phyloP scores from a whole-genome alignment of 257 asterid species.

The Primulina huaijiensis region DNA sequence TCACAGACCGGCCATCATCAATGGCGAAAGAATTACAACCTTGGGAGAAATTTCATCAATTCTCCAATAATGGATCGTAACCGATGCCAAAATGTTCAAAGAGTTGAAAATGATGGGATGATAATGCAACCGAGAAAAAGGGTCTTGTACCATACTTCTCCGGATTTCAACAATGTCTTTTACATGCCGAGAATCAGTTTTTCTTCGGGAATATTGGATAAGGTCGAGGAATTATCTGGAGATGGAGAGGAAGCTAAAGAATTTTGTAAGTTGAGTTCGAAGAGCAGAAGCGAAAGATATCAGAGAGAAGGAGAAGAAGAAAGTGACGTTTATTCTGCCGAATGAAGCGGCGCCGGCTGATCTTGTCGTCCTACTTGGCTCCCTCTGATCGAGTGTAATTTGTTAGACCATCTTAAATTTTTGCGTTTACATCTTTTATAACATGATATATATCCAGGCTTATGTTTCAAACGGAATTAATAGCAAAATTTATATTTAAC shows the following conservation, averaged over 20 bases:
- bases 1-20: background rate
- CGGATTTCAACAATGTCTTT: constrained; percentile 15
- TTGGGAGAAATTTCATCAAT: background rate
- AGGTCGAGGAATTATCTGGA: constrained; percentile 17
- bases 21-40: background rate
- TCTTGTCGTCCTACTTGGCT: constrained; percentile 25
- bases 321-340: constrained; percentile 37
- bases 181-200: constrained; percentile 36
- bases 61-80: background rate
- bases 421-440: no score
- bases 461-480: no score
- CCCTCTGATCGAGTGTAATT: background rate
- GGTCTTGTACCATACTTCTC: constrained; percentile 30
- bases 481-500: no score
- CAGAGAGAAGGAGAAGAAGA: constrained; percentile 21
- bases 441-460: no score
- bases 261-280: background rate
- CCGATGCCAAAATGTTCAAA: background rate
- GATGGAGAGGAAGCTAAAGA: constrained; percentile 14
- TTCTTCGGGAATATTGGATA: constrained; percentile 23
- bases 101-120: background rate
- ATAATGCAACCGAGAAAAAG: constrained; percentile 4
- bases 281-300: background rate
- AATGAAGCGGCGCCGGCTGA: constrained; percentile 18
- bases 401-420: no score